Percentiles rank a stretch among this genome's conserved stretches.
phyloP scores from a whole-genome alignment of 495 filamentous ascomycete genomes.

The Entonaema liquescens region DNA sequence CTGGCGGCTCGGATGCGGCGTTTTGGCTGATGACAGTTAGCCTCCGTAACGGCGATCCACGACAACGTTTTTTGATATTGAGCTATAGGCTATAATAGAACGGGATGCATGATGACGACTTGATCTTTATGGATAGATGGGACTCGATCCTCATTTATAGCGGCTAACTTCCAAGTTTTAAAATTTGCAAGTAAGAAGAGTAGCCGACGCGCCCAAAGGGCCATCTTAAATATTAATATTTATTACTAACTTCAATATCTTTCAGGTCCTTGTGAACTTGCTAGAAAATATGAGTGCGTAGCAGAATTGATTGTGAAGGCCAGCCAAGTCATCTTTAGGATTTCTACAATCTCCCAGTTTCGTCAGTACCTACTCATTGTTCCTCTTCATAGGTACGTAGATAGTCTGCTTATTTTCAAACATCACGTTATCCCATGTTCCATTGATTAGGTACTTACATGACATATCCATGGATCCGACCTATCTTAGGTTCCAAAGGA shows the following conservation, averaged over 20 bases:
- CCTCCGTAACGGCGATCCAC: slow-evolving; percentile 21
- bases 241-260: neutral
- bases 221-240: slow-evolving; percentile 23
- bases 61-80: slow-evolving; percentile 24
- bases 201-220: slow-evolving; percentile 6
- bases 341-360: neutral
- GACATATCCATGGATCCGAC: neutral
- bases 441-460: neutral
- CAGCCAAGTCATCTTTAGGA: too few species aligned
- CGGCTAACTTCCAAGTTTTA: slow-evolving; percentile 4
- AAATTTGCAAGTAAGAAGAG: slow-evolving; percentile 13
- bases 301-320: neutral
- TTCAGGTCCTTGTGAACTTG: neutral
- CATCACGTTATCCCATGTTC: neutral
- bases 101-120: slow-evolving; percentile 28
- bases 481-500: neutral
- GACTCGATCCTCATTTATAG: neutral
- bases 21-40: slow-evolving; percentile 25
- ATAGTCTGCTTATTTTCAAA: neutral
- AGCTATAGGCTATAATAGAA: slow-evolving; percentile 34
- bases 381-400: too few species aligned
- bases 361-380: neutral
- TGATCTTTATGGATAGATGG: slow-evolving; percentile 17
- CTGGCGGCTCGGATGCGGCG: slow-evolving; percentile 20
- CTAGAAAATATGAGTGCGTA: neutral